phyloP scores from a whole-genome alignment of 2,329 filamentous ascomycete genomes.

The Monilinia polystroma region DNA sequence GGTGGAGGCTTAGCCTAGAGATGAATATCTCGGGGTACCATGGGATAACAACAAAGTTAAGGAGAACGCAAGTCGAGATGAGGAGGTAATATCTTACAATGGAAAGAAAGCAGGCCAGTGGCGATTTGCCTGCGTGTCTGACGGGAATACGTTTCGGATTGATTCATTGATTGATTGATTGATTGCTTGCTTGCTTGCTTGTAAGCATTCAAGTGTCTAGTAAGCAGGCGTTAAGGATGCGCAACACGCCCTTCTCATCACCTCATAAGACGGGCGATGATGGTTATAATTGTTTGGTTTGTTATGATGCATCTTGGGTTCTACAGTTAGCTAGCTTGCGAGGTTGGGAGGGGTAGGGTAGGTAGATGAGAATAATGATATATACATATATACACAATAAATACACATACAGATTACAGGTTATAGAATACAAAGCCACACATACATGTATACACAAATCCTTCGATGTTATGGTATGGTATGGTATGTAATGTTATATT shows the following conservation, averaged over 20 bases:
- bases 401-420: background rate
- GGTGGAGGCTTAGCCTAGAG: constrained; percentile 9
- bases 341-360: background rate
- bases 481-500: too few relatives aligned
- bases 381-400: background rate
- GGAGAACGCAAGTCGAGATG: background rate
- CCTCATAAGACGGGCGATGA: background rate
- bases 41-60: background rate
- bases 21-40: too few relatives aligned
- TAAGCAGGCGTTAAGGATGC: background rate
- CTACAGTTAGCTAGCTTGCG: background rate
- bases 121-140: background rate
- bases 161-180: background rate
- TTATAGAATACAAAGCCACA: background rate
- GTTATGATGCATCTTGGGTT: background rate
- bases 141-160: constrained; percentile 1
- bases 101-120: constrained; percentile 1
- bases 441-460: background rate
- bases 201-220: background rate
- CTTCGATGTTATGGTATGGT: background rate
- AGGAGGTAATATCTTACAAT: constrained; percentile 1
- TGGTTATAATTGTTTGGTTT: background rate
- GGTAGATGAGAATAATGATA: constrained; percentile 19
- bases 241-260: background rate
- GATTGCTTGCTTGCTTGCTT: background rate